These are phyloP conservation scores for Lachnum nothofagi DNA, from an alignment of 2,329 filamentous ascomycete genomes.

Conservation along the genomic window DNA sequence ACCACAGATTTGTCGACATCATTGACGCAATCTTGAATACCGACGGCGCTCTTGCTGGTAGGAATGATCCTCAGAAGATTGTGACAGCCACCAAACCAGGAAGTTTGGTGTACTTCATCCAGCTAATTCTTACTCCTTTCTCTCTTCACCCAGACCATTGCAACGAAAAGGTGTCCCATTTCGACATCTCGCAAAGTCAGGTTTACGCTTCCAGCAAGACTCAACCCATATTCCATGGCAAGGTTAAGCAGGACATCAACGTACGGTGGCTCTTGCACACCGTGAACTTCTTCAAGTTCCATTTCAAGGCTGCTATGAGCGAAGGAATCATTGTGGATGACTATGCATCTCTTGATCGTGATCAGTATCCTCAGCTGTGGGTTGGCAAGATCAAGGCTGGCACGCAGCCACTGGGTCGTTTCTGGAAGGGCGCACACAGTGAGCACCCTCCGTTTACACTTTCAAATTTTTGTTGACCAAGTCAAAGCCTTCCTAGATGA, in stretches of 20 bases:
- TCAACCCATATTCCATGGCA: constrained; percentile 39
- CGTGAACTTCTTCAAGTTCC: constrained; percentile 49
- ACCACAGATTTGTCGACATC: constrained; percentile 21
- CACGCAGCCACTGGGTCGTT: constrained; percentile 34
- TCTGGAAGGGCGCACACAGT: constrained; percentile 50
- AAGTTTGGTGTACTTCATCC: constrained; percentile 22
- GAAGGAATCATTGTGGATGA: constrained; percentile 35
- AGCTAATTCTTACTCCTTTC: constrained; percentile 27
- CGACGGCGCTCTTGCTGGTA: constrained; percentile 8
- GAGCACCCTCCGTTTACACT: constrained; percentile 12
- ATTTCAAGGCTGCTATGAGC: constrained; percentile 37
- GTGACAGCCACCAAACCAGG: constrained; percentile 7
- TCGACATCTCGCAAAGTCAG: constrained; percentile 41
- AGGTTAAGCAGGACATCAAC: constrained; percentile 37
- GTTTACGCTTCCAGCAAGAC: constrained; percentile 37
- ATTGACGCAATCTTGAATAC: constrained; percentile 25
- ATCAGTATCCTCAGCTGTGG: constrained; percentile 42
- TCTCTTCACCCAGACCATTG: constrained; percentile 26
- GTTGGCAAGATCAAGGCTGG: constrained; percentile 33
- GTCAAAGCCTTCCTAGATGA: constrained; percentile 20
- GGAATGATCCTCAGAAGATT: not conserved
- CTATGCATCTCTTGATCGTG: constrained; percentile 33
- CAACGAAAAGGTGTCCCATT: constrained; percentile 25
- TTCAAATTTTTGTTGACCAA: constrained; percentile 5
- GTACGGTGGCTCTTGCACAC: constrained; percentile 43